These are phyloP conservation scores for Colletotrichum chrysophilum DNA, from an alignment of 2,329 filamentous ascomycete genomes.

Conservation along the genomic window DNA sequence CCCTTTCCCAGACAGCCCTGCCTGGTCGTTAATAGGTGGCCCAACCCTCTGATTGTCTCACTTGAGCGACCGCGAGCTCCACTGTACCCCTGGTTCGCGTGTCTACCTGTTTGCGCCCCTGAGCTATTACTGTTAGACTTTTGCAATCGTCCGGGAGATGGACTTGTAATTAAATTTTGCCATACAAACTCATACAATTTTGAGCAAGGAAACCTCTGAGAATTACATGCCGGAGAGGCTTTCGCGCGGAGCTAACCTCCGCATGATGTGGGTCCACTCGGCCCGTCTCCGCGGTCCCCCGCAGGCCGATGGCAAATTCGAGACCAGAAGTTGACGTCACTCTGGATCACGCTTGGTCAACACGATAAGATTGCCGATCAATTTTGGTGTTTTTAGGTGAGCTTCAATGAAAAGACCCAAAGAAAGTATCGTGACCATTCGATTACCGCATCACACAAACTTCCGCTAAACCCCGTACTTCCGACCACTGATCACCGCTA, in stretches of 20 bases:
- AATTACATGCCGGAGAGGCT: not conserved
- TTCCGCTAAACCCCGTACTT: not conserved
- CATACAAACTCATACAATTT: not conserved
- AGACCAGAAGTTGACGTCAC: not conserved
- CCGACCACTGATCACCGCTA: not conserved
- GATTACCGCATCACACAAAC: not conserved
- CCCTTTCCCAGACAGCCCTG: not conserved
- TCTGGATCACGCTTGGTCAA: not conserved
- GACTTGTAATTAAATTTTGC: accelerated
- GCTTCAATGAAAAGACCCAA: not conserved
- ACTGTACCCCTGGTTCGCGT: not conserved
- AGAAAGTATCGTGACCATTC: not conserved
- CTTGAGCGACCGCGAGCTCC: not conserved
- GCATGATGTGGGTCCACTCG: not conserved
- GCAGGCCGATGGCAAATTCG: not conserved
- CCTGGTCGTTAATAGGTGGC: not conserved
- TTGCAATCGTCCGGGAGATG: not conserved
- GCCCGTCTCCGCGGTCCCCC: not conserved
- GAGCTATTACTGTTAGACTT: not conserved
- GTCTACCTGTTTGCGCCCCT: not conserved
- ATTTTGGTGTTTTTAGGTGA: not conserved
- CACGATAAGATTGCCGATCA: not conserved
- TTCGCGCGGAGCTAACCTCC: not conserved
- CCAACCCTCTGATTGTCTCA: not conserved
- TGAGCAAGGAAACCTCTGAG: not conserved